Base-by-base conservation (phyloP, 441 rosid genomes). In the Populus tomentosa region DNA sequence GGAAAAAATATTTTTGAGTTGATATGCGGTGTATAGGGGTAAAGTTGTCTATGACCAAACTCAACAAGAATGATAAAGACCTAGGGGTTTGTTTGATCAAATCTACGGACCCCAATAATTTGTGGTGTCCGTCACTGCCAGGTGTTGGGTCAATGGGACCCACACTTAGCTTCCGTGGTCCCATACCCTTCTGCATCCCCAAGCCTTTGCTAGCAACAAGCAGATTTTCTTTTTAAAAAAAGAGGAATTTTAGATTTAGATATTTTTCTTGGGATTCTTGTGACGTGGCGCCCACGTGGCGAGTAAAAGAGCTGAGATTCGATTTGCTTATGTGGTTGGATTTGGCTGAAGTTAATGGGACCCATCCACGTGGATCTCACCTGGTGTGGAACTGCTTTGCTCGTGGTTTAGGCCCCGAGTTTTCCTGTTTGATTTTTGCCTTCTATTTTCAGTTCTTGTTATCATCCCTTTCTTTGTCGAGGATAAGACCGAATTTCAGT, bases 271-370 rank as follows among this genome's bases (percentile, higher is more conserved):
- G 74, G 32, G 53, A 10, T 20, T 50, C 3, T 11, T 30, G 62
- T 77, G 83, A 83, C 69, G 75, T 75, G 81, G 68, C 28, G 5
- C 67, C 65, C 80, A 64, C 62, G 72, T 78, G 85, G 63, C 81
- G 2, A 10, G 13, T 32, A 32, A 21, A 2, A 11, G 66, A 36
- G 59, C 53, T 24, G 38, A 74, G 80, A 80, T 82, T 67, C 72
- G 75, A 80, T 84, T 78, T 75, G 63, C 81, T 77, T 63, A 64
- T 79, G 81, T 68, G 81, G 77, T 42, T 23, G 63, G 46, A 67
- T 76, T 32, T 66, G 38, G 56, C 56, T 46, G 13, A 5, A 3
- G 56, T 14, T 46, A 14, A 13, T 46, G 56, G 56, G 56, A 14
- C 56, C 56, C 56, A 14, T 2, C 56, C 56, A 46, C 56, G 56